Evolutionary conservation across 2,329 filamentous ascomycete species (phyloP).

Genomic region (Ophiosphaerella narmari): DNA sequence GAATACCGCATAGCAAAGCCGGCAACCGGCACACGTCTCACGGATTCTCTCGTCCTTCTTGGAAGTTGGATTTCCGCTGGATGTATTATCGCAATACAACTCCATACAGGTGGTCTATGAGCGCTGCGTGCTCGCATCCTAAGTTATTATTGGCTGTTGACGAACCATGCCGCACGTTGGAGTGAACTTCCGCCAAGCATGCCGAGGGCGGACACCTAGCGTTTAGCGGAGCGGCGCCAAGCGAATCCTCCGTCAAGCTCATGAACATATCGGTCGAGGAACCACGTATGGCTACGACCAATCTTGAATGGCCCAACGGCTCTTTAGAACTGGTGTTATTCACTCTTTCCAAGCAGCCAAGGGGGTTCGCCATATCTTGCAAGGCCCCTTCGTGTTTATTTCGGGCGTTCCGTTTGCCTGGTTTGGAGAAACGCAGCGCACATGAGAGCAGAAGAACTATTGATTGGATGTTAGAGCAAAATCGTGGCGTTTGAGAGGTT

Average conservation of each 20-base stretch:
- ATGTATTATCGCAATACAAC: background rate
- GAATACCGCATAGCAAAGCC: slow-evolving; percentile 13
- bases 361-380: slow-evolving; percentile 3
- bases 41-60: slow-evolving; percentile 8
- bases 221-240: slow-evolving; percentile 24
- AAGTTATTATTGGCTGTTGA: slow-evolving; percentile 16
- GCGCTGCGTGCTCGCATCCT: slow-evolving; percentile 13
- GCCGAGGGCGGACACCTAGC: slow-evolving; percentile 19
- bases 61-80: slow-evolving; percentile 6
- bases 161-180: background rate
- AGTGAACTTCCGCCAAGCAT: slow-evolving; percentile 8
- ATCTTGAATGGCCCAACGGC: slow-evolving; percentile 4
- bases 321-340: slow-evolving; percentile 1
- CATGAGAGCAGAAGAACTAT: slow-evolving; percentile 13
- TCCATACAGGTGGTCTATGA: slow-evolving; percentile 10
- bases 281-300: slow-evolving; percentile 6
- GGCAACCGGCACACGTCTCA: slow-evolving; percentile 17
- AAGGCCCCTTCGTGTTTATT: slow-evolving; percentile 1
- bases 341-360: slow-evolving; percentile 19
- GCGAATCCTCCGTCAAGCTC: slow-evolving; percentile 10
- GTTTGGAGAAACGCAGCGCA: slow-evolving; percentile 8
- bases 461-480: slow-evolving; percentile 15
- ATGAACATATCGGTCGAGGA: slow-evolving; percentile 16
- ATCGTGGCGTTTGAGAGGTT: slow-evolving; percentile 10
- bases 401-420: slow-evolving; percentile 6